Percentiles rank a stretch among this genome's conserved stretches.
Evolutionary conservation across 2,329 filamentous ascomycete genomes (phyloP).

Genomic region (Xylaria sp.): DNA sequence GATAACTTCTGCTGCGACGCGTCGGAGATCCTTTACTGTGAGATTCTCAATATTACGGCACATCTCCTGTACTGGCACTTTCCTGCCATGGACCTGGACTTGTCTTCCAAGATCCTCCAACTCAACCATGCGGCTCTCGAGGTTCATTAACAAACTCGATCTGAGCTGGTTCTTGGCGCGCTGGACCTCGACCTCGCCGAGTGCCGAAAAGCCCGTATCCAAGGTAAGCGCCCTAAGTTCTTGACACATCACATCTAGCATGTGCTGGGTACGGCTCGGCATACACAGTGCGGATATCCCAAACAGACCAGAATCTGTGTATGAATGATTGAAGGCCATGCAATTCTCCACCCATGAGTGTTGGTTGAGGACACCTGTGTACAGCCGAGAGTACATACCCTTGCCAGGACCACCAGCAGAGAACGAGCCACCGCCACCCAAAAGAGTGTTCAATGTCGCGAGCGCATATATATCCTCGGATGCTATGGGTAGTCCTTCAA

Average conservation of each 20-base stretch:
- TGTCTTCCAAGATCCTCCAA: constrained; percentile 93
- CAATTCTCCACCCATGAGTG: constrained; percentile 97
- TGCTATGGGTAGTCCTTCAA: constrained; percentile 90
- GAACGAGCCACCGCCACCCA: constrained; percentile 95
- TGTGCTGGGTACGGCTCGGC: constrained; percentile 76
- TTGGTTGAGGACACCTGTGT: constrained; percentile 97
- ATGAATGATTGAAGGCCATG: constrained; percentile 95
- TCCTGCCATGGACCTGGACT: constrained; percentile 94
- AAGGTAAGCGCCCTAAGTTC: constrained; percentile 81
- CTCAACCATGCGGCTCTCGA: constrained; percentile 96
- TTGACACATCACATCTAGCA: constrained; percentile 95
- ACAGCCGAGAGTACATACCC: constrained; percentile 98
- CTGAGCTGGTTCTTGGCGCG: constrained; percentile 97
- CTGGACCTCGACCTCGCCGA: constrained; percentile 79
- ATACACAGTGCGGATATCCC: constrained; percentile 88
- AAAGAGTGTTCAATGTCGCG: constrained; percentile 91
- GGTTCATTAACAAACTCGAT: constrained; percentile 91
- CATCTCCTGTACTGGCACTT: constrained; percentile 93
- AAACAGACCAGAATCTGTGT: constrained; percentile 94
- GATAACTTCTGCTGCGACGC: constrained; percentile 80
- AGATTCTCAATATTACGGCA: constrained; percentile 83
- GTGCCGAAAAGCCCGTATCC: constrained; percentile 73
- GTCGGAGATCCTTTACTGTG: constrained; percentile 77
- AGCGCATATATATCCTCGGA: constrained; percentile 95
- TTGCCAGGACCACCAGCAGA: constrained; percentile 96